Conservation (phyloP, 2,329 filamentous ascomycete genomes). For the Sporothrix mexicana region DNA sequence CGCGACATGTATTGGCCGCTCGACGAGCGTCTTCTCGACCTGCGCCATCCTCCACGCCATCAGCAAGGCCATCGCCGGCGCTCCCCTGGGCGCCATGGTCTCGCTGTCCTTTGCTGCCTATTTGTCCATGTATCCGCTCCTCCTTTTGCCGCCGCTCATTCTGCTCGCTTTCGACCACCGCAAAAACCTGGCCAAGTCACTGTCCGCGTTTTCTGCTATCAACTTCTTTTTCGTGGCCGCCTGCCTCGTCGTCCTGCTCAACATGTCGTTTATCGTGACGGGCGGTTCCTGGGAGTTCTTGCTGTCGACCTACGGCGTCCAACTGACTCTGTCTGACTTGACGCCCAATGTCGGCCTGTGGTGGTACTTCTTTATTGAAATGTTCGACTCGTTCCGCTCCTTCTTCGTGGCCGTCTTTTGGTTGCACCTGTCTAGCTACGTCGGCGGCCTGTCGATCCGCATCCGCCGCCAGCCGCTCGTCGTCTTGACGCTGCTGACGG, state of each 20-base stretch:
- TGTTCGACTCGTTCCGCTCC: constrained; percentile 96
- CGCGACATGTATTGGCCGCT: constrained; percentile 85
- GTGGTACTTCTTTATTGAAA: constrained; percentile 99
- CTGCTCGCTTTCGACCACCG: constrained; percentile 78
- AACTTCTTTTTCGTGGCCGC: constrained; percentile 60
- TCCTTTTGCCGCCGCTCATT: constrained; percentile 82
- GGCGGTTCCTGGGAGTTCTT: constrained; percentile 86
- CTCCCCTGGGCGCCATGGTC: constrained; percentile 76
- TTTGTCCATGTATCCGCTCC: constrained; percentile 86
- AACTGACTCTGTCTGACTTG: constrained; percentile 86
- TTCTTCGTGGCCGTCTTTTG: constrained; percentile 99
- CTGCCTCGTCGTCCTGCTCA: constrained; percentile 67
- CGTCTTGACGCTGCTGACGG: constrained; percentile 80
- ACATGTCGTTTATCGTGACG: constrained; percentile 74
- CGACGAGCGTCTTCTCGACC: constrained; percentile 87
- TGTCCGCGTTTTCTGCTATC: constrained; percentile 58
- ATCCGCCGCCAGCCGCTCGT: constrained; percentile 86
- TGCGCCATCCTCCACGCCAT: constrained; percentile 86
- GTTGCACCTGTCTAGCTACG: constrained; percentile 90
- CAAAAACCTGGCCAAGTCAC: constrained; percentile 42
- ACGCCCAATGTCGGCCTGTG: constrained; percentile 95
- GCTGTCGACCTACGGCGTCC: constrained; percentile 87
- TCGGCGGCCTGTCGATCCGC: constrained; percentile 82
- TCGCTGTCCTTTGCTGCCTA: constrained; percentile 88
- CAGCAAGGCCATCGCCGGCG: constrained; percentile 77